These are phyloP conservation scores for Lepraria neglecta DNA, from an alignment of 495 filamentous ascomycete species.

Conservation along the genomic window DNA sequence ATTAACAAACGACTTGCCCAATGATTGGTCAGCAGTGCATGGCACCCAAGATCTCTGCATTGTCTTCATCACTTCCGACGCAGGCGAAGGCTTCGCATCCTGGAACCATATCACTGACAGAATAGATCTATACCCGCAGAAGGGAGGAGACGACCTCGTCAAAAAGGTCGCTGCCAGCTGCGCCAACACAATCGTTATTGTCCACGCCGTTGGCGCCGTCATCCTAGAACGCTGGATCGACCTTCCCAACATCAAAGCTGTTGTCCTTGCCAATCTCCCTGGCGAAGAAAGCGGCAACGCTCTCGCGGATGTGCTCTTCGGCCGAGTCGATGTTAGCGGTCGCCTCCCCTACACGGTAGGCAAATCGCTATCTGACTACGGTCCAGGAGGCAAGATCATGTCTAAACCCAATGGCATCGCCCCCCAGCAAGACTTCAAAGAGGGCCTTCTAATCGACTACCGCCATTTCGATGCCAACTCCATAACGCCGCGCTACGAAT, in stretches of 20 bases:
- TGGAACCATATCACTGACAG: constrained; percentile 71
- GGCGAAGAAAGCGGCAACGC: constrained; percentile 88
- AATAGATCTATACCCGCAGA: constrained; percentile 72
- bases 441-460: constrained; percentile 85
- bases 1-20: constrained; percentile 49
- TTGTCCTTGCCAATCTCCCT: constrained; percentile 81
- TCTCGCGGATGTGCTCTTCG: constrained; percentile 76
- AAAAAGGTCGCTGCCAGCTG: constrained; percentile 64
- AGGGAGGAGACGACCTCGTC: constrained; percentile 69
- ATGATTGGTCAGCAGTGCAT: constrained; percentile 36
- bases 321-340: constrained; percentile 77
- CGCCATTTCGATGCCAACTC: constrained; percentile 74
- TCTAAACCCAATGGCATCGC: constrained; percentile 64
- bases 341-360: constrained; percentile 88
- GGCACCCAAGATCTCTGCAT: constrained; percentile 59
- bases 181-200: constrained; percentile 67
- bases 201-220: constrained; percentile 90
- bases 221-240: constrained; percentile 81
- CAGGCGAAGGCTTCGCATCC: constrained; percentile 59
- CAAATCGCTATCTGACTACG: constrained; percentile 74
- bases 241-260: constrained; percentile 67
- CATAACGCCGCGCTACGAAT: constrained; percentile 65
- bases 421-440: constrained; percentile 79
- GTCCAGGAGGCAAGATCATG: constrained; percentile 66
- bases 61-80: constrained; percentile 56